These are phyloP conservation scores for Amoeboradix gromovi DNA, from an alignment of 371 early-diverging fungal genomes.

Conservation along the genomic window DNA sequence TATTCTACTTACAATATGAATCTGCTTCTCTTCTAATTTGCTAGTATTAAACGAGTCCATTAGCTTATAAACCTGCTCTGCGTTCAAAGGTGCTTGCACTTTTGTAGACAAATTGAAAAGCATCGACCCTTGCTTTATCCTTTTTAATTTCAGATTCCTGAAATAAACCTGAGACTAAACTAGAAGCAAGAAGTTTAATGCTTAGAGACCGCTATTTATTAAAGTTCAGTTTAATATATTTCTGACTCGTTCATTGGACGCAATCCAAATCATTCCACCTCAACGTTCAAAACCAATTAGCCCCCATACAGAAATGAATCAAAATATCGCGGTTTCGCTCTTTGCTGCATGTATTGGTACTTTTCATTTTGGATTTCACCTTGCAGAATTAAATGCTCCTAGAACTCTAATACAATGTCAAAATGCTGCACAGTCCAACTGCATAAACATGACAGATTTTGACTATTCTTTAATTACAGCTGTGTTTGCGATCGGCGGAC, in stretches of 20 bases:
- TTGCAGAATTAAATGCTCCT: neutral
- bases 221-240: too few relatives aligned
- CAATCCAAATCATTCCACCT: too few relatives aligned
- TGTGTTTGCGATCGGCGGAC: neutral
- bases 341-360: neutral
- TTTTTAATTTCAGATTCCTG: too few relatives aligned
- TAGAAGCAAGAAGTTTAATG: too few relatives aligned
- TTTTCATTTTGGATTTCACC: neutral
- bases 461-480: neutral
- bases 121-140: too few relatives aligned
- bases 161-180: too few relatives aligned
- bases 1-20: neutral
- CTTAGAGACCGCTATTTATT: too few relatives aligned
- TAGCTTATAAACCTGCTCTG: neutral
- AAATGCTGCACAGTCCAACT: neutral
- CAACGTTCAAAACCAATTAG: too few relatives aligned
- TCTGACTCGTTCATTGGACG: too few relatives aligned
- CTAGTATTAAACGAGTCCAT: neutral
- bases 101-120: too few relatives aligned
- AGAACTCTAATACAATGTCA: neutral
- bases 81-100: neutral
- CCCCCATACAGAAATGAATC: too few relatives aligned
- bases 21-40: neutral
- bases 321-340: too few relatives aligned
- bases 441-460: neutral